Conservation (phyloP, 441 rosid species). For the Capsella rubella region DNA sequence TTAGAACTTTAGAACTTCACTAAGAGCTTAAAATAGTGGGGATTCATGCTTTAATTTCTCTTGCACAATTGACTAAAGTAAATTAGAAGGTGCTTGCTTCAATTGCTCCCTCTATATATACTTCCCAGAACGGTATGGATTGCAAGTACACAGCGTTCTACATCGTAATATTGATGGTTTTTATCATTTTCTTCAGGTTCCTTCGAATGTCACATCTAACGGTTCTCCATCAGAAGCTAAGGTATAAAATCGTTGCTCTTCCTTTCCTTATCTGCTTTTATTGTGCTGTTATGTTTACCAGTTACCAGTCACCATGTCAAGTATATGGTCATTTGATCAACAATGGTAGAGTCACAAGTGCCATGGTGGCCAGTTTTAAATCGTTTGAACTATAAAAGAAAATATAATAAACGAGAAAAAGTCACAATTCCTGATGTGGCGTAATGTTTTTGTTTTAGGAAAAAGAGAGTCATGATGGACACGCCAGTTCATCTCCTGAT, state of each 20-base stretch:
- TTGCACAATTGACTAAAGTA: background rate
- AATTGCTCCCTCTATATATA: background rate
- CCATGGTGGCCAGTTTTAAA: conserved; percentile 1
- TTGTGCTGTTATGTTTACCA: conserved; percentile 9
- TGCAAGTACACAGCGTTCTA: background rate
- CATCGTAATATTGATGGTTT: conserved; percentile 8
- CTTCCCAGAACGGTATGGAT: background rate
- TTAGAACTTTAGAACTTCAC: conserved; percentile 4
- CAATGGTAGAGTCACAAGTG: conserved; percentile 9
- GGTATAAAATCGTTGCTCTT: conserved; percentile 37
- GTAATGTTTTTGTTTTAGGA: conserved; percentile 56
- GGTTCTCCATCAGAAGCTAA: conserved; percentile 39
- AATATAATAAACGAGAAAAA: background rate
- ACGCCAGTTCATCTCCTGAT: conserved; percentile 63
- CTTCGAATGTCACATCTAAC: conserved; percentile 65
- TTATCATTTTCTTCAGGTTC: conserved; percentile 61
- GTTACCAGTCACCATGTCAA: conserved; percentile 18
- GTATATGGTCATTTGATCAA: conserved; percentile 5
- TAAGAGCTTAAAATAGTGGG: background rate
- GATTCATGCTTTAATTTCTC: background rate
- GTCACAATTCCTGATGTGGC: conserved; percentile 28
- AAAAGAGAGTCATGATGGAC: conserved; percentile 50
- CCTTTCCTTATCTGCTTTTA: background rate
- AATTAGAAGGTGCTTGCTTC: conserved; percentile 4
- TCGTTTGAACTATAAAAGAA: background rate